phyloP scores from a whole-genome alignment of 257 asterid genomes.

The Cynanchum wilfordii region DNA sequence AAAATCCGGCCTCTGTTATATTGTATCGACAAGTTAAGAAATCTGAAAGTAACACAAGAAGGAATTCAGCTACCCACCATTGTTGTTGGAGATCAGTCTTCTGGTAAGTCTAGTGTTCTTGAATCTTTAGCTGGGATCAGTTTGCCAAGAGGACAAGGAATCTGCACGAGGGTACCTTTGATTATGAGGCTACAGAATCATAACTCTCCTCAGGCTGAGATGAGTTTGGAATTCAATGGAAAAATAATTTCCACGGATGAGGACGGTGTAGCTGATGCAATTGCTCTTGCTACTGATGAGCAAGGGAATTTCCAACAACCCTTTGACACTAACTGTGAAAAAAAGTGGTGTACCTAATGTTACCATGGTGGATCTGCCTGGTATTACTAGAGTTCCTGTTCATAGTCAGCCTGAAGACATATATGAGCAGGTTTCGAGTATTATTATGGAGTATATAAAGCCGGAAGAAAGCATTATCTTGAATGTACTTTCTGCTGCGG shows the following conservation, averaged over 20 bases:
- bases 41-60: constrained; percentile 17
- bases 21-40: constrained; percentile 14
- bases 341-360: constrained; percentile 15
- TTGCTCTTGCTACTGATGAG: constrained; percentile 10
- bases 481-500: constrained; percentile 13
- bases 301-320: constrained; percentile 14
- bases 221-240: background rate
- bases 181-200: constrained; percentile 20
- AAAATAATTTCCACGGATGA: background rate
- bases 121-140: constrained; percentile 20
- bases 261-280: background rate
- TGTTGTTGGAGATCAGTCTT: constrained; percentile 24
- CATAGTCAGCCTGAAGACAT: constrained; percentile 20
- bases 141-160: constrained; percentile 20
- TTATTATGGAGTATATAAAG: constrained; percentile 12
- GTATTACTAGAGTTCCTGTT: constrained; percentile 21
- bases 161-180: constrained; percentile 18
- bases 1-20: constrained; percentile 7
- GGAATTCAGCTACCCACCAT: constrained; percentile 21
- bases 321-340: constrained; percentile 10
- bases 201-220: background rate
- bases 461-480: constrained; percentile 19
- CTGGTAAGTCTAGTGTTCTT: constrained; percentile 15
- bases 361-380: constrained; percentile 22
- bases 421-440: constrained; percentile 17